Percentiles rank a stretch among this genome's conserved stretches.
phyloP scores from a whole-genome alignment of 257 asterid genomes.

The Agastache rugosa region DNA sequence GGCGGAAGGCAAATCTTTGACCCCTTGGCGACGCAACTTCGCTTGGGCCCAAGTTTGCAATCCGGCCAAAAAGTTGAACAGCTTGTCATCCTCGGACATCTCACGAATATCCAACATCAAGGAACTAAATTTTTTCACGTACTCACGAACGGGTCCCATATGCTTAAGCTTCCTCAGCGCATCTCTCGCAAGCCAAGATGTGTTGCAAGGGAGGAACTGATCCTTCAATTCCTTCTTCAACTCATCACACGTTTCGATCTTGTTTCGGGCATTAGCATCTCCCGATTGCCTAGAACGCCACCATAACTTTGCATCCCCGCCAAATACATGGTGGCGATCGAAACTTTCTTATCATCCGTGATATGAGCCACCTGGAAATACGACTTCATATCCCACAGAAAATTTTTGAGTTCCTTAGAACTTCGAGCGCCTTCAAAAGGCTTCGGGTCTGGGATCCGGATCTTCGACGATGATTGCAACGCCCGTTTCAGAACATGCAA shows the following conservation, averaged over 20 bases:
- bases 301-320: neutral
- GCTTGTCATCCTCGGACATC: neutral
- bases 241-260: too few relatives aligned
- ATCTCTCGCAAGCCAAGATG: too few relatives aligned
- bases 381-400: neutral
- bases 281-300: neutral
- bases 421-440: neutral
- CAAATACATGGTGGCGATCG: neutral
- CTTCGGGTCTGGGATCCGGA: neutral
- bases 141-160: too few relatives aligned
- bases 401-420: neutral
- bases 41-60: neutral
- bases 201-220: too few relatives aligned
- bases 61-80: neutral
- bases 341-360: neutral
- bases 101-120: neutral
- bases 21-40: neutral
- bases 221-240: too few relatives aligned
- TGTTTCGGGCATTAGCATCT: too few relatives aligned
- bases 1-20: neutral
- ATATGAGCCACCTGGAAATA: neutral
- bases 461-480: neutral
- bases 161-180: too few relatives aligned
- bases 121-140: too few relatives aligned
- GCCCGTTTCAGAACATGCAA: neutral